A percentile compares a stretch with the other conserved stretches of the same genome.
phyloP scores from a whole-genome alignment of 2,329 filamentous ascomycete species.

The Penicillium rolfsii region DNA sequence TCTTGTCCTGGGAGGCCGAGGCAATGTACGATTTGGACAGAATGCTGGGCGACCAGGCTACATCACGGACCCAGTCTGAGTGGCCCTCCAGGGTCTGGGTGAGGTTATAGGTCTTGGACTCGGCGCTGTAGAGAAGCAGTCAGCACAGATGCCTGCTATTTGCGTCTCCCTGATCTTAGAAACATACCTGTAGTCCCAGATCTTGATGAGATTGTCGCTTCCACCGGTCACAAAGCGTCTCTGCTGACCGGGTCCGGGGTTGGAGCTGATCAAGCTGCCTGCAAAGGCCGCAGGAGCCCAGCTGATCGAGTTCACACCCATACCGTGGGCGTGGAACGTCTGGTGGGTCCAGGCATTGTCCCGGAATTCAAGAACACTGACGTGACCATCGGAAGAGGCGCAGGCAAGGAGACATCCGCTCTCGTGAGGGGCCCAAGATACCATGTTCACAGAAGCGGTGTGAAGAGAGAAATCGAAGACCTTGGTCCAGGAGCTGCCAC shows the following conservation, averaged over 20 bases:
- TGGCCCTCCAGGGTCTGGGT: conserved; percentile 72
- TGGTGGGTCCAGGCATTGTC: conserved; percentile 91
- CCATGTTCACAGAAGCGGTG: conserved; percentile 95
- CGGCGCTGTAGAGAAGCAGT: conserved; percentile 42
- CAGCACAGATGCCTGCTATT: neutral
- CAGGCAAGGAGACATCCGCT: conserved; percentile 92
- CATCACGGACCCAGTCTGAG: conserved; percentile 95
- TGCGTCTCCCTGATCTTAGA: too few species aligned
- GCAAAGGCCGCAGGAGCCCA: conserved; percentile 89
- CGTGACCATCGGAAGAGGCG: conserved; percentile 89
- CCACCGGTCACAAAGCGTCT: conserved; percentile 92
- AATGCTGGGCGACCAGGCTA: conserved; percentile 94
- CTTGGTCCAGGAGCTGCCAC: conserved; percentile 70
- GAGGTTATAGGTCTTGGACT: conserved; percentile 57
- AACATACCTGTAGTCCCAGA: conserved; percentile 78
- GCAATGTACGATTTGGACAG: conserved; percentile 97
- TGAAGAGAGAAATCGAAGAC: conserved; percentile 93
- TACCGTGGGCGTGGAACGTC: conserved; percentile 87
- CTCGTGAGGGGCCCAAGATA: conserved; percentile 97
- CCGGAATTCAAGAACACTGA: conserved; percentile 94
- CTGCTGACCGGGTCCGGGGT: conserved; percentile 64
- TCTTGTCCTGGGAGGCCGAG: conserved; percentile 93
- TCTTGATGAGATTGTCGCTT: conserved; percentile 88
- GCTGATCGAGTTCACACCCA: conserved; percentile 92
- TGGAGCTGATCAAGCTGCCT: conserved; percentile 79